phyloP scores from a whole-genome alignment of 2,329 filamentous ascomycete species.

The Colletotrichum abscissum region DNA sequence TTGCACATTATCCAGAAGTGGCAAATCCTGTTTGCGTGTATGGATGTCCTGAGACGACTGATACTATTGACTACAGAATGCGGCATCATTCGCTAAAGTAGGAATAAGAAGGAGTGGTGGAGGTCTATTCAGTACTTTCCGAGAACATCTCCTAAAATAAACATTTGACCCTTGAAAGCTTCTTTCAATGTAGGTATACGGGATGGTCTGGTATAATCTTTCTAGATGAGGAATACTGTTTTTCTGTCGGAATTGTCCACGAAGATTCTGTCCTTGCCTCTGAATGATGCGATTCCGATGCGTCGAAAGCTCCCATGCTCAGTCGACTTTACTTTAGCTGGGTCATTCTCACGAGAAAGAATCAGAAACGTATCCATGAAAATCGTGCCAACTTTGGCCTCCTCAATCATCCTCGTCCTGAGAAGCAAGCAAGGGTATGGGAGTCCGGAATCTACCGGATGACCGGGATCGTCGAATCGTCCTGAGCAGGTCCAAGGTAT shows the following conservation, averaged over 20 bases:
- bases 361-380: not conserved
- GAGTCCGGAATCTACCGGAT: not conserved
- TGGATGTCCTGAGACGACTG: no score
- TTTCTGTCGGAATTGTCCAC: not conserved
- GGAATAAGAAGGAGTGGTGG: no score
- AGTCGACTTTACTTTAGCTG: not conserved
- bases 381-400: not conserved
- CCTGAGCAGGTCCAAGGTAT: not conserved
- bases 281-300: not conserved
- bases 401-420: not conserved
- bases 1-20: no score
- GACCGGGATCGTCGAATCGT: not conserved
- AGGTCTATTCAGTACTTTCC: no score
- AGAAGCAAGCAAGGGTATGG: conserved; percentile 10
- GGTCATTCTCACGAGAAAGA: not conserved
- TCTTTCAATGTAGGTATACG: no score
- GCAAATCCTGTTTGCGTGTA: no score
- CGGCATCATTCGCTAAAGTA: no score
- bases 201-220: no score
- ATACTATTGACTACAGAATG: no score
- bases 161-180: no score
- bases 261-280: not conserved
- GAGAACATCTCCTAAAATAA: no score
- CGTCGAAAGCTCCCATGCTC: not conserved
- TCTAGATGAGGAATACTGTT: not conserved